Percentiles rank a stretch among this genome's conserved stretches.
Evolutionary conservation across 176 grass and related monocot species (phyloP).

Genomic region (Triticum dicoccoides): DNA sequence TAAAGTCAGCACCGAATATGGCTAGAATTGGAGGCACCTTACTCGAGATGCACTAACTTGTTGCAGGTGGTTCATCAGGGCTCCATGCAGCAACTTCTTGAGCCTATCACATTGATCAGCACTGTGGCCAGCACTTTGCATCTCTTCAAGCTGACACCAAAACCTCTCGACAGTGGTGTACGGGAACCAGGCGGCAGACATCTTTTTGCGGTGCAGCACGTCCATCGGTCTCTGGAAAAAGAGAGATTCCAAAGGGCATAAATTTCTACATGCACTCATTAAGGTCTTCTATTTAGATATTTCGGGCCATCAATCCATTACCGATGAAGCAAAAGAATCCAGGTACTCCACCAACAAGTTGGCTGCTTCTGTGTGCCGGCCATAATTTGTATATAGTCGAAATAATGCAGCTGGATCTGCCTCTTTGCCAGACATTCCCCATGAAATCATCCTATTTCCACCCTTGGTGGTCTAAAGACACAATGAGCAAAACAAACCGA

Average conservation of each 20-base stretch:
- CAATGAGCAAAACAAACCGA: conserved; percentile 1
- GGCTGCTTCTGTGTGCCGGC: conserved; percentile 68
- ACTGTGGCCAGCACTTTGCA: conserved; percentile 56
- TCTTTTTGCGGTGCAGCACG: conserved; percentile 78
- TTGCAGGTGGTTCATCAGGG: conserved; percentile 62
- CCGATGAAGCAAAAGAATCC: conserved; percentile 68
- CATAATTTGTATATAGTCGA: conserved; percentile 84
- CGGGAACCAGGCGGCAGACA: conserved; percentile 80
- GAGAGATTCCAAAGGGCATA: conserved; percentile 19
- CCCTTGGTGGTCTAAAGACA: conserved; percentile 35
- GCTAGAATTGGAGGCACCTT: neutral
- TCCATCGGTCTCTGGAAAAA: conserved; percentile 64
- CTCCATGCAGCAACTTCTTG: conserved; percentile 64
- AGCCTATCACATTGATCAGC: conserved; percentile 77
- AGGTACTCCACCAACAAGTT: conserved; percentile 88
- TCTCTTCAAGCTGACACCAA: conserved; percentile 82
- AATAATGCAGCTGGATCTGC: conserved; percentile 85
- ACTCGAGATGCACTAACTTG: conserved; percentile 47
- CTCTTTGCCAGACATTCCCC: conserved; percentile 90
- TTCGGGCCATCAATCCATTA: conserved; percentile 28
- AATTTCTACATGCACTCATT: neutral
- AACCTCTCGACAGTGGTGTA: conserved; percentile 64
- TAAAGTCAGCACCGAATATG: neutral
- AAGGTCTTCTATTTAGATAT: neutral
- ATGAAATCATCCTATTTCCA: conserved; percentile 56